Base-by-base conservation (phyloP, 495 filamentous ascomycete species). In the Trichoderma asperelloides region DNA sequence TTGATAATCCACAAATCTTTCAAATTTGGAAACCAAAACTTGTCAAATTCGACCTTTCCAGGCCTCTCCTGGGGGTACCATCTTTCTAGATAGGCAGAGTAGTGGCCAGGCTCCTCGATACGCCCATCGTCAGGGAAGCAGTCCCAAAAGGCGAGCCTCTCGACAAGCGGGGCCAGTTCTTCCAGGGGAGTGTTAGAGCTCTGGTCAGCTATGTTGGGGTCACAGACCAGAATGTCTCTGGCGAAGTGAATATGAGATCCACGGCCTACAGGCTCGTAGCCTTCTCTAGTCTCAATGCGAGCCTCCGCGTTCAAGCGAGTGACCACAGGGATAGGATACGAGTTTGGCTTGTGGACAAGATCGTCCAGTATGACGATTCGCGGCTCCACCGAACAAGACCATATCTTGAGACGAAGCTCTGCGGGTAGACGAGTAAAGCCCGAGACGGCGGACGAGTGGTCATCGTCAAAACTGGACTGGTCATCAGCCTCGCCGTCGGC, bases 11-110 rank as follows among this genome's bases (percentile, higher is more conserved):
- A 65, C 39, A 65, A 41, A 6, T 65, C 64, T 51, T 65, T 65
- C n/a, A 65, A 9, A 25, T 65, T 65, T 2, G 64, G 64, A 23
- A 65, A 65, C 64, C 64, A 65, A 30, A 65, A 65, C 41, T 45
- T 43, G 64, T 65, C 64, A 45, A 65, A 49, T n/a, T 30, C 43
- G 21, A 65, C 64, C 27, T 65, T 41, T 1, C 64, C 64, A 0
- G 27, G 27, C 15, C 39, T 15, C 27, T 65, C 43, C 41, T 65
- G 64, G 23, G 40, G 39, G 23, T 49, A 65, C 39, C 40, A 49
- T 9, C 27, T 28, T 15, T 41, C 39, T 18, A 65, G 21, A 25
- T 65, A 65, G 15, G 40, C 64, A 15, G 43, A 65, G 23, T 65
- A 65, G 23, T 45, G 64, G 27, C 27, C 12, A 18, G 64, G 64